phyloP scores from a whole-genome alignment of 176 grass and related monocot genomes.

The Ampelocalamus luodianensis region DNA sequence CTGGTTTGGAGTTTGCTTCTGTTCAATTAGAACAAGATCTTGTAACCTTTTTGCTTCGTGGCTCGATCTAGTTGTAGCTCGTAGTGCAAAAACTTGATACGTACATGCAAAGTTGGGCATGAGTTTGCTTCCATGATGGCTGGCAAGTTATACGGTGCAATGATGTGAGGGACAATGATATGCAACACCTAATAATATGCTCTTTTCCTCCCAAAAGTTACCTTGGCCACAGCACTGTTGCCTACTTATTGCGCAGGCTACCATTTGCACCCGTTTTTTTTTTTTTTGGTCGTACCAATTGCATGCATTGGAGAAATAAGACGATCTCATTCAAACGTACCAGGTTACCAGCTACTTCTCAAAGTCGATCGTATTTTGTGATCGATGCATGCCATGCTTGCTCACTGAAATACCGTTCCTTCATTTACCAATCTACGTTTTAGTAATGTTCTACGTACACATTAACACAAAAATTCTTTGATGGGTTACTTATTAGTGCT shows the following conservation, averaged over 20 bases:
- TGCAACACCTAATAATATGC: constrained; percentile 54
- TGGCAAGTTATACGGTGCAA: constrained; percentile 50
- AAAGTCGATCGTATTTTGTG: background rate
- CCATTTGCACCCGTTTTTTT: constrained; percentile 13
- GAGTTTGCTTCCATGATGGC: constrained; percentile 60
- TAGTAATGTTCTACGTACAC: background rate
- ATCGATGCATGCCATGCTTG: background rate
- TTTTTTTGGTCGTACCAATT: background rate
- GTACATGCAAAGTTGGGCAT: constrained; percentile 56
- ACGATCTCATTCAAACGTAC: background rate
- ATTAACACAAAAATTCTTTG: background rate
- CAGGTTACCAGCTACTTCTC: too few relatives aligned
- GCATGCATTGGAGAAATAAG: constrained; percentile 8
- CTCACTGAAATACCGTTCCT: background rate
- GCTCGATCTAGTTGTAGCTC: background rate
- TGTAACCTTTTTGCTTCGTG: background rate
- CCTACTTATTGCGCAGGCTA: constrained; percentile 34
- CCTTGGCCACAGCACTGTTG: constrained; percentile 38
- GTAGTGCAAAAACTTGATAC: constrained; percentile 30
- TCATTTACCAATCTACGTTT: background rate
- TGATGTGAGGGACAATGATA: constrained; percentile 55
- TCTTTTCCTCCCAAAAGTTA: constrained; percentile 42
- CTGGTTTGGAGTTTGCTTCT: constrained; percentile 54
- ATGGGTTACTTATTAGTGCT: background rate
- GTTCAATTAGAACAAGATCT: constrained; percentile 55